These are phyloP conservation scores for Malania oleifera DNA, from an alignment of 164 flowering plant species.

Conservation along the genomic window DNA sequence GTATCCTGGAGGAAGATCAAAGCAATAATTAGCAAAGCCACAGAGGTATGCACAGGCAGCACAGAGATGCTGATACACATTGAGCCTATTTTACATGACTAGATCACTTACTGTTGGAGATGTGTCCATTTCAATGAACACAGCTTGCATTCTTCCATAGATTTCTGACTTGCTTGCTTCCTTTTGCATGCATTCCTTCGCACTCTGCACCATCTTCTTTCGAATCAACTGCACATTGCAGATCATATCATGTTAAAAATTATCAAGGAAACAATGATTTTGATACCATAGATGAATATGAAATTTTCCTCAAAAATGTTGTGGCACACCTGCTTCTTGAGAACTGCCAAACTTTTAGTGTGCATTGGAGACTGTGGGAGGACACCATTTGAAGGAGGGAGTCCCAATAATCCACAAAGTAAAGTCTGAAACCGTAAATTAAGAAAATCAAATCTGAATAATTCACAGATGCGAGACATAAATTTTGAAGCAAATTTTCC, in stretches of 20 bases:
- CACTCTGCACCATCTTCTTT: conserved; percentile 50
- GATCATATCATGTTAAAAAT: not conserved
- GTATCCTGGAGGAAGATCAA: conserved; percentile 20
- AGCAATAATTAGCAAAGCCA: not conserved
- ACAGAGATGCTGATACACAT: not conserved
- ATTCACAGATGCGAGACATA: not conserved
- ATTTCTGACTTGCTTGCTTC: conserved; percentile 40
- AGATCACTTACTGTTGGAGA: conserved; percentile 23
- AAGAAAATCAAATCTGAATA: not conserved
- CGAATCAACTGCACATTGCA: conserved; percentile 34
- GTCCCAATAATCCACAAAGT: conserved; percentile 47
- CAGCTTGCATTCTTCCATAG: conserved; percentile 48
- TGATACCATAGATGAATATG: not conserved
- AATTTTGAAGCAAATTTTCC: not conserved
- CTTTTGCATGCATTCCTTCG: conserved; percentile 39
- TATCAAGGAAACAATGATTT: not conserved
- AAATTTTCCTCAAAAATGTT: not conserved
- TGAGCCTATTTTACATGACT: not conserved
- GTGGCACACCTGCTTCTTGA: conserved; percentile 39
- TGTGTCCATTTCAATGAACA: conserved; percentile 46
- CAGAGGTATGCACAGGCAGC: not conserved
- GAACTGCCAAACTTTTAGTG: conserved; percentile 54
- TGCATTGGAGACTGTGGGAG: conserved; percentile 67
- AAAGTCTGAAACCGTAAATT: conserved; percentile 32
- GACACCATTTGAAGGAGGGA: conserved; percentile 56